Conservation (phyloP, 2,329 filamentous ascomycete species). For the Berkeleyomyces basicola region DNA sequence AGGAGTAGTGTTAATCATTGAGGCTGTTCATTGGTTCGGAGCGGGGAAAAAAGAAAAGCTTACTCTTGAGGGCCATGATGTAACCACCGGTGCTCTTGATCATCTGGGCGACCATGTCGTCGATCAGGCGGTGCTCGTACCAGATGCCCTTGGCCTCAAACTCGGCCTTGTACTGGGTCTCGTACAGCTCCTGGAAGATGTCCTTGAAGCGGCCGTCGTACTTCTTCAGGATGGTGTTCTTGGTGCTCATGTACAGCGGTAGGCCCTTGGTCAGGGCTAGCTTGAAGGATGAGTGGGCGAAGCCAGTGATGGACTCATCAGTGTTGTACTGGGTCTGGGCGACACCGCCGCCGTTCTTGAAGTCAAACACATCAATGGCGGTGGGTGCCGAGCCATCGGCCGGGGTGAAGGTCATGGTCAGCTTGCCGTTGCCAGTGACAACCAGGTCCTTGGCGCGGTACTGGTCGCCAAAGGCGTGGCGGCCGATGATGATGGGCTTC, state of each 20-base stretch:
- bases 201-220: slow-evolving; percentile 99
- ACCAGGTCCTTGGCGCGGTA: slow-evolving; percentile 93
- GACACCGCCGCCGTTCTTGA: slow-evolving; percentile 71
- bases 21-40: background rate
- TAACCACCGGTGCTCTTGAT: slow-evolving; percentile 96
- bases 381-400: slow-evolving; percentile 57
- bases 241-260: slow-evolving; percentile 99
- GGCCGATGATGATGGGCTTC: slow-evolving; percentile 97
- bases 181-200: slow-evolving; percentile 95
- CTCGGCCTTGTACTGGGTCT: slow-evolving; percentile 66
- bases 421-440: slow-evolving; percentile 64
- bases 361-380: slow-evolving; percentile 80
- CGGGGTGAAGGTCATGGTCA: slow-evolving; percentile 91
- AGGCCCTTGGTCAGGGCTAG: slow-evolving; percentile 72
- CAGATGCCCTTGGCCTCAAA: slow-evolving; percentile 90
- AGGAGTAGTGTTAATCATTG: background rate
- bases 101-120: slow-evolving; percentile 99
- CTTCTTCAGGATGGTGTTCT: slow-evolving; percentile 99
- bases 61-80: slow-evolving; percentile 96
- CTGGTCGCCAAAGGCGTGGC: slow-evolving; percentile 96
- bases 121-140: slow-evolving; percentile 98
- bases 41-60: slow-evolving; percentile 22
- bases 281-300: slow-evolving; percentile 95
- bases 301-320: slow-evolving; percentile 82
- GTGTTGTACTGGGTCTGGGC: slow-evolving; percentile 98